Conservation (phyloP, 768 basidiomycete genomes). For the Pleurotus eryngii region DNA sequence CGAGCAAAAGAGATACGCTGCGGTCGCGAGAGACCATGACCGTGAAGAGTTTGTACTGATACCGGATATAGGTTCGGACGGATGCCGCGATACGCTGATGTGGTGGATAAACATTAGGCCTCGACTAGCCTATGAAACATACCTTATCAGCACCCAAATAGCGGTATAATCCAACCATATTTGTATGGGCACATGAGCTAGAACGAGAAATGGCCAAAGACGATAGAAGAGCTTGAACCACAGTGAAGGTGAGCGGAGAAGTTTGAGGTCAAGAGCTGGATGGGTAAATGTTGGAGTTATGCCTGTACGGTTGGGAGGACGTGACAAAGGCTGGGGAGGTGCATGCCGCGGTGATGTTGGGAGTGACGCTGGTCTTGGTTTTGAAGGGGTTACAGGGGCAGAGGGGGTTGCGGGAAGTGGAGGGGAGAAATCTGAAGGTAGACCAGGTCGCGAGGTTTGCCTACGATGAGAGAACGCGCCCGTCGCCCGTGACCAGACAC, state of each 20-base stretch:
- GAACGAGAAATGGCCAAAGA: constrained; percentile 64
- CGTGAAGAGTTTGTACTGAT: constrained; percentile 54
- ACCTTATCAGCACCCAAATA: constrained; percentile 81
- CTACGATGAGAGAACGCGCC: constrained; percentile 20
- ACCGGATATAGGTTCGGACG: constrained; percentile 64
- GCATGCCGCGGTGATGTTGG: constrained; percentile 35
- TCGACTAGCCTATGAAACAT: constrained; percentile 25
- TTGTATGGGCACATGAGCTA: constrained; percentile 73
- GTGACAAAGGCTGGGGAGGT: constrained; percentile 21
- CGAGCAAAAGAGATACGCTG: constrained; percentile 85
- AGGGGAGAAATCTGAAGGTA: background rate
- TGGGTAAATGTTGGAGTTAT: constrained; percentile 67
- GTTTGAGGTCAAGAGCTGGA: constrained; percentile 61
- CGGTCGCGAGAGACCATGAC: constrained; percentile 66
- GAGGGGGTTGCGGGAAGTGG: constrained; percentile 19
- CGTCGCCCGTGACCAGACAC: constrained; percentile 59
- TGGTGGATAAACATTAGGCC: background rate
- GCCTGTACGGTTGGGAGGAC: constrained; percentile 26
- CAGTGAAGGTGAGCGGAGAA: constrained; percentile 58
- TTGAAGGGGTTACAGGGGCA: background rate
- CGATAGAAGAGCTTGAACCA: constrained; percentile 61
- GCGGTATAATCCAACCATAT: constrained; percentile 89
- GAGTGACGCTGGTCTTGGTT: constrained; percentile 26
- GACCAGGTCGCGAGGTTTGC: background rate
- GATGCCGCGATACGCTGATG: constrained; percentile 68